These are phyloP conservation scores for Solanum chaucha DNA, from an alignment of 257 asterid genomes.

Conservation along the genomic window DNA sequence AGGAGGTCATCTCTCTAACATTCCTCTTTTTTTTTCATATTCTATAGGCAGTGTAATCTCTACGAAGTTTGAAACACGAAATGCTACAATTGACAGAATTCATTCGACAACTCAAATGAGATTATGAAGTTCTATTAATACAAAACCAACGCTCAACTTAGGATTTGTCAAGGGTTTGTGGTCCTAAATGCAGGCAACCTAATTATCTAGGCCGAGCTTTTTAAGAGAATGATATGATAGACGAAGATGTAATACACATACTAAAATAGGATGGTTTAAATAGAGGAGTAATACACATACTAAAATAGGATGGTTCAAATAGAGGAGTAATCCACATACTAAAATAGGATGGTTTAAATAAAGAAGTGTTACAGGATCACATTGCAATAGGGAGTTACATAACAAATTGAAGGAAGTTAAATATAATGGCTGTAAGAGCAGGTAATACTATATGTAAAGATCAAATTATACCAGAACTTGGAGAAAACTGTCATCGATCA, in stretches of 20 bases:
- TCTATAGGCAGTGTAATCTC: neutral
- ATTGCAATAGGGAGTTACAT: neutral
- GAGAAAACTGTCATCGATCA: constrained; percentile 1
- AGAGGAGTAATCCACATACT: neutral
- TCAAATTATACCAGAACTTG: constrained; percentile 10
- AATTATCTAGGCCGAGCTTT: neutral
- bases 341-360: neutral
- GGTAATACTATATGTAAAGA: neutral
- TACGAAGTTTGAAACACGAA: neutral
- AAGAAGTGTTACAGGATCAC: neutral
- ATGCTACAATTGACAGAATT: neutral
- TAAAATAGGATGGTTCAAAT: neutral
- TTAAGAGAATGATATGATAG: neutral
- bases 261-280: neutral
- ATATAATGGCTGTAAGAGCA: neutral
- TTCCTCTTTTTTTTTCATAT: neutral
- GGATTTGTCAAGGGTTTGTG: neutral
- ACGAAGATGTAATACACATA: neutral
- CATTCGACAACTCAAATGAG: neutral
- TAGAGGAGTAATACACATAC: neutral
- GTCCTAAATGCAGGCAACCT: neutral
- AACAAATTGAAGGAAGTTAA: neutral
- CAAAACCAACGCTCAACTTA: neutral
- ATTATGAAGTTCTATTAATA: neutral
- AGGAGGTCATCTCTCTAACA: neutral